Conservation (phyloP, 805 yeast species). For the Ogataea ramenticola region DNA sequence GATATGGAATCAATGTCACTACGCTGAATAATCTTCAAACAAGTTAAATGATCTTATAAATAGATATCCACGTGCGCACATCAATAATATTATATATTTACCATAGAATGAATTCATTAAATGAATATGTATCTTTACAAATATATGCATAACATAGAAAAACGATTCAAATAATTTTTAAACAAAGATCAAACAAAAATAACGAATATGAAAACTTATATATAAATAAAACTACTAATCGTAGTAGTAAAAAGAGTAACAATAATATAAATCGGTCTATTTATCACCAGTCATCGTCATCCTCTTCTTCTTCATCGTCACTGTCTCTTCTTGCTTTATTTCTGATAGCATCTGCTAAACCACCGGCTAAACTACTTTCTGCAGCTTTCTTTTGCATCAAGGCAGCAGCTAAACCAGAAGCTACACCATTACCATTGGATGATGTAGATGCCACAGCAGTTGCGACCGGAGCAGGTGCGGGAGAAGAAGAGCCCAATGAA, state of each 20-base stretch:
- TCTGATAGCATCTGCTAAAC: slow-evolving; percentile 81
- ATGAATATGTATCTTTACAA: too few relatives aligned
- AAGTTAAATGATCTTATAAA: too few relatives aligned
- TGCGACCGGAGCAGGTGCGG: slow-evolving; percentile 20
- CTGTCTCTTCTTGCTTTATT: slow-evolving; percentile 66
- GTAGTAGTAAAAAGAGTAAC: neutral
- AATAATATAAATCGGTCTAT: neutral
- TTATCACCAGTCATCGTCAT: slow-evolving; percentile 42
- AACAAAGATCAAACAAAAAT: neutral
- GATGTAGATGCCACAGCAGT: slow-evolving; percentile 14
- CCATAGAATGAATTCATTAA: too few relatives aligned
- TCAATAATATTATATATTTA: too few relatives aligned
- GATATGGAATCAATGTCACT: slow-evolving; percentile 24
- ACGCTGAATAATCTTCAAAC: slow-evolving; percentile 1
- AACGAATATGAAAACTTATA: neutral
- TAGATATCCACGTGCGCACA: neutral
- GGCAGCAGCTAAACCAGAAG: slow-evolving; percentile 61
- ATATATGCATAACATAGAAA: too few relatives aligned
- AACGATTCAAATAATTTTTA: too few relatives aligned
- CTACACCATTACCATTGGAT: slow-evolving; percentile 15
- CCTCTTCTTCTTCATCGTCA: slow-evolving; percentile 65
- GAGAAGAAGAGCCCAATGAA: slow-evolving; percentile 28
- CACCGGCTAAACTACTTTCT: slow-evolving; percentile 65
- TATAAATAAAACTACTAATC: too few relatives aligned
- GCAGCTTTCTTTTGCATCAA: slow-evolving; percentile 55